Evolutionary conservation across 768 basidiomycete genomes (phyloP).

Genomic region (Leccinum boreale): DNA sequence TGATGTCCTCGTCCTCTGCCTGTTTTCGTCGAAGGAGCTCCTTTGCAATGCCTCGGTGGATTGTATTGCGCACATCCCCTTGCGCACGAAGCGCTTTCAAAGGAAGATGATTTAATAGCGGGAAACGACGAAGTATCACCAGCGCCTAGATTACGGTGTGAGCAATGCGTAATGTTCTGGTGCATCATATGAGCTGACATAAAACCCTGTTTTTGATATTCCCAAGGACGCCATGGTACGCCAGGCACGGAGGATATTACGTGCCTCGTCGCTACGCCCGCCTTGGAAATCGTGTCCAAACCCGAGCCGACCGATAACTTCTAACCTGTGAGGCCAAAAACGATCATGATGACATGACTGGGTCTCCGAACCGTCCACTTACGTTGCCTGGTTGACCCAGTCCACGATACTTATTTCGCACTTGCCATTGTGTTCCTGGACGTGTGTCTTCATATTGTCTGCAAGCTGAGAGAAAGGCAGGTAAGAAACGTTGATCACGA

Average conservation of each 20-base stretch:
- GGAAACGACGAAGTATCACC: conserved; percentile 5
- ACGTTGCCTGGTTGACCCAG: conserved; percentile 8
- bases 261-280: conserved; percentile 1
- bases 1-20: neutral
- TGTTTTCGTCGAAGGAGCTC: conserved; percentile 10
- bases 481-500: neutral
- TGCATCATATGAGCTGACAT: neutral
- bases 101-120: conserved; percentile 4
- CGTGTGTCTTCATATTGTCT: conserved; percentile 1
- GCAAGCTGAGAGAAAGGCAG: neutral
- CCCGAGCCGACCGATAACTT: conserved; percentile 4
- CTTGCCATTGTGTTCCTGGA: neutral
- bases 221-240: conserved; percentile 3
- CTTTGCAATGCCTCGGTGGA: conserved; percentile 8
- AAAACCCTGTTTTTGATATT: conserved; percentile 3
- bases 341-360: neutral
- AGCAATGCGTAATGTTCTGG: neutral
- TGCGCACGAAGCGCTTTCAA: conserved; percentile 8
- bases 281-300: conserved; percentile 9
- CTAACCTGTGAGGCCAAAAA: neutral
- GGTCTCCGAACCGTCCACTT: neutral
- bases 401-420: conserved; percentile 5
- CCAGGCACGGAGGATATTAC: conserved; percentile 5
- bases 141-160: neutral
- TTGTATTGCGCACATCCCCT: conserved; percentile 13